Base-by-base conservation (phyloP, 495 filamentous ascomycete species). In the Glutinoglossum americanum region DNA sequence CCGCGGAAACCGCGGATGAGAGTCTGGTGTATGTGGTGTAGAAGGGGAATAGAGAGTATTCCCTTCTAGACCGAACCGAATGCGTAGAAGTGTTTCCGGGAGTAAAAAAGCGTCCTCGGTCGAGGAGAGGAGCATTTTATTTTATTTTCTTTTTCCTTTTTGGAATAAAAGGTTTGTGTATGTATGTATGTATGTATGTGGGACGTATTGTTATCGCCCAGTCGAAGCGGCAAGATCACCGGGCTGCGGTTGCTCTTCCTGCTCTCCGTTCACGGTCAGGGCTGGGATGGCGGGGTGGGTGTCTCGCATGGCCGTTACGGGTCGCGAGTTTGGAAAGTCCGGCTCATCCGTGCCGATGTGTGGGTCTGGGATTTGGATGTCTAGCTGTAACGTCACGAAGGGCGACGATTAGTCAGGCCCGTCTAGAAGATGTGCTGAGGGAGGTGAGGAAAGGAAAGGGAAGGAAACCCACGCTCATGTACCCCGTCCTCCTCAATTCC, bases 301-400 rank as follows among this genome's bases (percentile, higher is more conserved):
- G 8, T 6, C 19, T 25, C 8, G 54, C 53, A 54, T 5, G 17
- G 51, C 37, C 5, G 51, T 54, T 23, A 8, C 51, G 25, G 49
- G 49, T 53, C 49, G 28, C 26, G 49, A 53, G 13, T 17, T 28
- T 13, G 19, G 33, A 21, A 45, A 32, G 1, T 56, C 48, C n/a
- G 57, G 39, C 5, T 26, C 57, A 30, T 44, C 59, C 45, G 11
- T 69, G 48, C 75, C 77, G 48, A 87, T 72, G 64, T 87, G 80
- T 0, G 86, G 86, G 64, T 89, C 83, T 0, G 85, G 84, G 47
- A 92, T 87, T 69, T 89, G 85, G 48, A 92, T 84, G 66, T 92
- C 86, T 35, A 92, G 72, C 75, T 80, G 58, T 2, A 33, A 27
- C 41, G 41, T 37, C n/a, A 33, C 9, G 30, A 33, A 33, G 30